Evolutionary conservation across 2,329 filamentous ascomycete genomes (phyloP), one percentile per base, ranked within the genome.

Genomic region (Neonectria hederae): DNA sequence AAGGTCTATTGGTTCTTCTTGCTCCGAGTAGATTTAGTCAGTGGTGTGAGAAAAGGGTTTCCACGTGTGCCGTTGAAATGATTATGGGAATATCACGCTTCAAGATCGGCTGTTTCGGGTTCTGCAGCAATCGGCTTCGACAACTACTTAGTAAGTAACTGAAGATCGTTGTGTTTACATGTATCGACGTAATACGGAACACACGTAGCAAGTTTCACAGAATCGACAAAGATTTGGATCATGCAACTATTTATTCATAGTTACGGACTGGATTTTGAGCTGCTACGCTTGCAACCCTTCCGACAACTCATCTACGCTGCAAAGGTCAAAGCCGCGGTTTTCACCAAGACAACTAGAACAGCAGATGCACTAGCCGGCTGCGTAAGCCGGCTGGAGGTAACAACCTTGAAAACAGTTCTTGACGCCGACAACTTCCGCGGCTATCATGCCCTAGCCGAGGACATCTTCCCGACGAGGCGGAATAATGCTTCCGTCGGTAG

Each of bases 401-500:
- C 42, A 48, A 46, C 53, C 53, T 13, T 17, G 24, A 46, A 55
- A 57, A 42, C 62, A 43, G 45, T 46, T 65, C 59, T 55, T 48
- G 54, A 49, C 19, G 43, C 22, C 40, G 52, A 54, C 38, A 24
- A 11, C 19, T 24, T 42, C 38, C 38, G 38, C 38, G n/a, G 38
- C 38, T 5, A 42, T 42, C 38, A 19, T 21, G 3, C 17, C 42
- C 43, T 21, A 1, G 21, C 32, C 43, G 42, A 51, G 49, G 49
- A 59, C 42, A 38, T 35, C 43, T 51, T 49, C 54, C 43, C 42
- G 28, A 64, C 55, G 61, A 53, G 51, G 63, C 69, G 70, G 70
- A 72, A 68, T 54, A 65, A 58, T 19, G 65, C 38, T 48, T 62
- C 70, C 67, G 70, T 38, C 17, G 63, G 64, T 72, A 70, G 70